Conservation (phyloP, 192 early-diverging fungal species). For the Chytriomyces sp. region DNA sequence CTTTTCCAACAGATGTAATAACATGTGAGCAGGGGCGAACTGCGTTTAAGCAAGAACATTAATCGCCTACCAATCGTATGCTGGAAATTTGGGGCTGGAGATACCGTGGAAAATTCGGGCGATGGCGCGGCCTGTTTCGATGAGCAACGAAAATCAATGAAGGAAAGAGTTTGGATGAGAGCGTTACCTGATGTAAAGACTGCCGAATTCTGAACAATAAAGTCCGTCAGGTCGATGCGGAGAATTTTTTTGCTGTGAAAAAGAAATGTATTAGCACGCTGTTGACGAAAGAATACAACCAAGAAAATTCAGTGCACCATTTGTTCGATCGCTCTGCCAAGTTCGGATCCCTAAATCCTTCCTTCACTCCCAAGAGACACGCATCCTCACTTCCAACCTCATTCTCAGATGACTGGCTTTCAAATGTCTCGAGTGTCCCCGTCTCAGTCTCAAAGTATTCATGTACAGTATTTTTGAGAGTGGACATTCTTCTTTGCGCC, state of each 20-base stretch:
- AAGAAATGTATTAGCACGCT: neutral
- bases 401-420: neutral
- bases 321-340: constrained; percentile 27
- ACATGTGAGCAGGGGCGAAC: neutral
- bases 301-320: neutral
- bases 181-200: constrained; percentile 40
- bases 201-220: constrained; percentile 31
- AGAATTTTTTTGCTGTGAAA: constrained; percentile 34
- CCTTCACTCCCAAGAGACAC: constrained; percentile 11
- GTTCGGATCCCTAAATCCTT: constrained; percentile 23
- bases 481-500: neutral
- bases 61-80: constrained; percentile 46
- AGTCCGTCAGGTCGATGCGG: constrained; percentile 36
- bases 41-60: too few relatives aligned
- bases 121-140: constrained; percentile 41
- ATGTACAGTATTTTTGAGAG: constrained; percentile 10
- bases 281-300: neutral
- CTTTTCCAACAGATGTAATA: constrained; percentile 6
- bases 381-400: constrained; percentile 5
- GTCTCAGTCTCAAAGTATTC: constrained; percentile 30
- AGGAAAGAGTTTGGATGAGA: too few relatives aligned
- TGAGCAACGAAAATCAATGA: too few relatives aligned
- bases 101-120: constrained; percentile 58
- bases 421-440: constrained; percentile 2
- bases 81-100: constrained; percentile 49